phyloP scores from a whole-genome alignment of 176 grass and related monocot species.

The Aegilops bicornis region DNA sequence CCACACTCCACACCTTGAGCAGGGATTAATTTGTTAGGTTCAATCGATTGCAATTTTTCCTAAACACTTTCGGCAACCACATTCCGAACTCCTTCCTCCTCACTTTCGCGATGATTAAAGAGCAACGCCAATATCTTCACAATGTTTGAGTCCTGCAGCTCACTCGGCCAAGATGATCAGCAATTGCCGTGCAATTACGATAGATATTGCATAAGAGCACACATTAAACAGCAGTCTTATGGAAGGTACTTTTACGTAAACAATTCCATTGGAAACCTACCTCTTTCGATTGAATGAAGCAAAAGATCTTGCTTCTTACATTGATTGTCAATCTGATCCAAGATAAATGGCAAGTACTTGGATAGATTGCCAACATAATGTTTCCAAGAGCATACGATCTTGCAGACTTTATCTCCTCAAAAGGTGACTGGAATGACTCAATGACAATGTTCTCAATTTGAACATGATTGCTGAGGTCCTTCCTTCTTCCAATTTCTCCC shows the following conservation, averaged over 20 bases:
- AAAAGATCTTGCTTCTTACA: slow-evolving; percentile 13
- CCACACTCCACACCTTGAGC: background rate
- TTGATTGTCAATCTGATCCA: slow-evolving; percentile 24
- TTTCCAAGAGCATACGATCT: slow-evolving; percentile 14
- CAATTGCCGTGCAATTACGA: slow-evolving; percentile 17
- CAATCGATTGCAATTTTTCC: slow-evolving; percentile 12
- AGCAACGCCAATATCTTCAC: slow-evolving; percentile 18
- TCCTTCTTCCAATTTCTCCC: slow-evolving; percentile 22
- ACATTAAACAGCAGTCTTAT: background rate
- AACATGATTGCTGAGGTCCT: slow-evolving; percentile 15
- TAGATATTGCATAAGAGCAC: background rate
- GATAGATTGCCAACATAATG: slow-evolving; percentile 23
- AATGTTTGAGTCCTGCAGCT: slow-evolving; percentile 18
- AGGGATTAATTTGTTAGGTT: slow-evolving; percentile 15
- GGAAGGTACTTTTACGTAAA: background rate
- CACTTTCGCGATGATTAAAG: slow-evolving; percentile 16
- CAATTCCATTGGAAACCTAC: background rate
- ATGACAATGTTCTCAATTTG: slow-evolving; percentile 21
- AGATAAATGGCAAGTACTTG: slow-evolving; percentile 24
- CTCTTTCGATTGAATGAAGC: slow-evolving; percentile 26
- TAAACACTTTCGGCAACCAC: slow-evolving; percentile 18
- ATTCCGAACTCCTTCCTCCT: slow-evolving; percentile 22
- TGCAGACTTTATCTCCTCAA: slow-evolving; percentile 26
- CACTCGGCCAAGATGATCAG: slow-evolving; percentile 20
- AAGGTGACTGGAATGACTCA: slow-evolving; percentile 16